Evolutionary conservation across 192 early-diverging fungal genomes (phyloP), one percentile per base, ranked within the genome.

Genomic region (Coemansia sp.): DNA sequence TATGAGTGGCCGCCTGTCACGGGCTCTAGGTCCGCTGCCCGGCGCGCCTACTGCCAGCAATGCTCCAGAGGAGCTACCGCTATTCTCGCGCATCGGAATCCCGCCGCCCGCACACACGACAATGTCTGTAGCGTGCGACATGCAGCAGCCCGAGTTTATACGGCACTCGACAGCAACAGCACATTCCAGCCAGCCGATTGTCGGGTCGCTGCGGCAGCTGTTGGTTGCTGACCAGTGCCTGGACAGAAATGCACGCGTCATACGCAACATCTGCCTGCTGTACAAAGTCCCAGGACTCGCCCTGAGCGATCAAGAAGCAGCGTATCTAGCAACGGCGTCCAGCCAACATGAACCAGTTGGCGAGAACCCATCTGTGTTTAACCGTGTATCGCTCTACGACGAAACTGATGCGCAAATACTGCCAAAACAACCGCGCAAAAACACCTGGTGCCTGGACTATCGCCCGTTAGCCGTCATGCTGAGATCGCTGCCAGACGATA

Each of bases 231-330:
- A 75, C 4, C 82, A 84, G 72, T 84, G 82, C 31, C 39, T 84
- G 23, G 82, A 76, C 23, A 63, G 82, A 8, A 84, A 84, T 45
- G 73, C 82, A 3, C 61, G 70, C 23, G 63, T 73, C 21, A 74
- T 84, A 29, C 76, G 82, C 48, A 84, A 84, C 45, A 76, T 84
- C 15, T 78, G 76, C 39, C 41, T 84, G 36, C 57, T 84, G 25
- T 79, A 76, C 59, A 63, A 34, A n/a, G 66, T 84, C 11, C 57
- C 67, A 2, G 74, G 77, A 9, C 70, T 84, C 31, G 68, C 72
- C 36, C 66, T 84, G 6, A 68, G 34, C 25, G 61, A 62, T 23
- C 14, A 58, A 7, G 76, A 84, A 41, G 58, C 63, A 6, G 57
- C 37, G 6, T 58, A 65, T 29, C 55, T 67, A 23, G 39, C 11